Percentiles rank a stretch among this genome's conserved stretches.
These are phyloP conservation scores for Schwanniomyces polymorphus DNA, from an alignment of 805 yeast species.

Conservation along the genomic window DNA sequence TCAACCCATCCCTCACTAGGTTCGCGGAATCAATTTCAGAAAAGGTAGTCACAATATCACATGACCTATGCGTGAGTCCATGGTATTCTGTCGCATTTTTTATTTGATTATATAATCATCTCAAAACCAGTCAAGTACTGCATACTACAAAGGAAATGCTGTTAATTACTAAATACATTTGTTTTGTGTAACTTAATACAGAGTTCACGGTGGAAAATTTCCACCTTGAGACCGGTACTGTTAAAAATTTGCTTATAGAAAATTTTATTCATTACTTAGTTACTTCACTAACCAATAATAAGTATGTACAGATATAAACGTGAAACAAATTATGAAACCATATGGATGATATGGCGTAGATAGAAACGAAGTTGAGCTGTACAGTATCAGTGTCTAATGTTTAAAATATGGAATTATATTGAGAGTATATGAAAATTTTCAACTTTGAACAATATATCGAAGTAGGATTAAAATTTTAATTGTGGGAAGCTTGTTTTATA, in stretches of 20 bases:
- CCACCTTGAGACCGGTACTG: constrained; percentile 1
- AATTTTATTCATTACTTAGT: constrained; percentile 5
- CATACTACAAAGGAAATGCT: background rate
- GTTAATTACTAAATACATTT: background rate
- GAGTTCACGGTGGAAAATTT: constrained; percentile 3
- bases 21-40: constrained; percentile 1
- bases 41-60: constrained; percentile 9
- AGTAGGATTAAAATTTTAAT: no score
- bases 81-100: background rate
- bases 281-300: constrained; percentile 12
- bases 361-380: background rate
- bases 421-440: no score
- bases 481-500: background rate
- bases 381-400: no score
- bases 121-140: background rate
- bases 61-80: background rate
- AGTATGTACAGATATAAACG: constrained; percentile 10
- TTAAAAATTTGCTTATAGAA: constrained; percentile 1
- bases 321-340: background rate
- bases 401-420: no score
- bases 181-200: constrained; percentile 5
- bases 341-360: background rate
- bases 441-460: no score
- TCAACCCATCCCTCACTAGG: constrained; percentile 1
- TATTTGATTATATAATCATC: background rate